Percentiles rank a stretch among this genome's conserved stretches.
These are phyloP conservation scores for Verticillium tricorpus DNA, from an alignment of 2,329 filamentous ascomycete species.

Conservation along the genomic window DNA sequence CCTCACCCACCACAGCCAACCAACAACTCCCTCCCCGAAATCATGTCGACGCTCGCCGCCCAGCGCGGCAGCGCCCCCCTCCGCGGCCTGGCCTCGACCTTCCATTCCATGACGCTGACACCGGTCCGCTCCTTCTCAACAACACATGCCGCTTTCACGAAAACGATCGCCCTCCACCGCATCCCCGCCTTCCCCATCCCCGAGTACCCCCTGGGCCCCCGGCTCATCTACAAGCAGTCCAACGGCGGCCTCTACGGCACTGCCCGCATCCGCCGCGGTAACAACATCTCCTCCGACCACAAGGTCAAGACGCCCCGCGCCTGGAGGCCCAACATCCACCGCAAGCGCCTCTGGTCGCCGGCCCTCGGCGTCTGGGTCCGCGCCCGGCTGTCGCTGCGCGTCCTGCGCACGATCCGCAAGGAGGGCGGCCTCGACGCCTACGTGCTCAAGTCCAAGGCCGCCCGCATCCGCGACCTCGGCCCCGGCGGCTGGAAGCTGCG, in stretches of 20 bases:
- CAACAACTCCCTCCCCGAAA: background rate
- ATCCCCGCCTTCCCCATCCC: constrained; percentile 50
- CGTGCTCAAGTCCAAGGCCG: constrained; percentile 73
- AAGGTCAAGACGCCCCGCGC: constrained; percentile 66
- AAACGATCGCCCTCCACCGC: constrained; percentile 37
- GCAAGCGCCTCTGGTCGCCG: constrained; percentile 62
- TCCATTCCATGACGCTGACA: constrained; percentile 2
- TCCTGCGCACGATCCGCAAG: constrained; percentile 73
- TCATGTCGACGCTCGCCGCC: constrained; percentile 2
- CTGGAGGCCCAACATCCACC: constrained; percentile 73
- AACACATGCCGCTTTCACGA: constrained; percentile 26
- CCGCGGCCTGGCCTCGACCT: constrained; percentile 4
- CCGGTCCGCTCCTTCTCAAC: constrained; percentile 27
- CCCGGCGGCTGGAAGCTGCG: constrained; percentile 85
- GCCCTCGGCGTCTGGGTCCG: constrained; percentile 59
- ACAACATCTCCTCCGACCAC: constrained; percentile 65
- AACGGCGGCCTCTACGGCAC: constrained; percentile 70
- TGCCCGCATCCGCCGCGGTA: constrained; percentile 71
- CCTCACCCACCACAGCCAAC: background rate
- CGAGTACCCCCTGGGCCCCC: constrained; percentile 68
- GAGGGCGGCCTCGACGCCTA: constrained; percentile 90
- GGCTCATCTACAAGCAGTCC: constrained; percentile 72
- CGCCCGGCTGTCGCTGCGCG: constrained; percentile 64
- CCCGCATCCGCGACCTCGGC: constrained; percentile 79
- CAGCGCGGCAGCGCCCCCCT: constrained; percentile 1